Conservation (phyloP, 1,284 basidiomycete species). For the Athelia psychrophila region DNA sequence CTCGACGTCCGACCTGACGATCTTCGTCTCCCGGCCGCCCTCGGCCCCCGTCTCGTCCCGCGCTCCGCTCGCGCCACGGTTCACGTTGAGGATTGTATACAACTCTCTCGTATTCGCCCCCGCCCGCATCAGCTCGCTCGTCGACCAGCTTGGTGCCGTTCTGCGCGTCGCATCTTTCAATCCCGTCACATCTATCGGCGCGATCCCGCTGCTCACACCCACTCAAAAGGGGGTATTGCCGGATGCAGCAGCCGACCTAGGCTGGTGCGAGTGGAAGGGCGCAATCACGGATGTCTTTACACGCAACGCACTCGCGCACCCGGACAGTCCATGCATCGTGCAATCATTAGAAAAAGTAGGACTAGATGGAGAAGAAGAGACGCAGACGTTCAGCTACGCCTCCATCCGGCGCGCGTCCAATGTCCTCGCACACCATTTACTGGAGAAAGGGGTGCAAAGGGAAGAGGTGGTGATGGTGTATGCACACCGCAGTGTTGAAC, state of each 20-base stretch:
- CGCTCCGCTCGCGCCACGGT: constrained; percentile 71
- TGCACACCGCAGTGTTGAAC: constrained; percentile 93
- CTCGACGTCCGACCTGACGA: constrained; percentile 88
- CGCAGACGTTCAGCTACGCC: constrained; percentile 73
- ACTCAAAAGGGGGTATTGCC: constrained; percentile 71
- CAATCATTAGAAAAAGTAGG: constrained; percentile 61
- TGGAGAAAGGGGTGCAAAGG: constrained; percentile 82
- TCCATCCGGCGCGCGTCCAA: constrained; percentile 87
- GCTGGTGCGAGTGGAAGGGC: constrained; percentile 98
- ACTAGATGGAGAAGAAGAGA: constrained; percentile 47
- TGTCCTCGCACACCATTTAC: constrained; percentile 87
- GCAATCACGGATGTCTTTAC: constrained; percentile 95
- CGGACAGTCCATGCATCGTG: constrained; percentile 81
- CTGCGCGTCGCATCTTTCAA: constrained; percentile 71
- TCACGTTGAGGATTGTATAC: constrained; percentile 87
- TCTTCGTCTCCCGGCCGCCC: constrained; percentile 71
- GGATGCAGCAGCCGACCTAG: constrained; percentile 84
- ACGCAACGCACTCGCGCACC: constrained; percentile 72
- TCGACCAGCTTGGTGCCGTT: constrained; percentile 86
- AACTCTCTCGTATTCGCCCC: constrained; percentile 94
- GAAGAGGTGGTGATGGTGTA: constrained; percentile 99
- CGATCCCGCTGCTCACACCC: constrained; percentile 79
- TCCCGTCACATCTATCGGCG: constrained; percentile 64
- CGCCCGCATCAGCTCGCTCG: constrained; percentile 71
- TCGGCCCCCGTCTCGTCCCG: constrained; percentile 67